Base-by-base conservation (phyloP, 2,329 filamentous ascomycete genomes). In the Phaeosphaeria sp. region DNA sequence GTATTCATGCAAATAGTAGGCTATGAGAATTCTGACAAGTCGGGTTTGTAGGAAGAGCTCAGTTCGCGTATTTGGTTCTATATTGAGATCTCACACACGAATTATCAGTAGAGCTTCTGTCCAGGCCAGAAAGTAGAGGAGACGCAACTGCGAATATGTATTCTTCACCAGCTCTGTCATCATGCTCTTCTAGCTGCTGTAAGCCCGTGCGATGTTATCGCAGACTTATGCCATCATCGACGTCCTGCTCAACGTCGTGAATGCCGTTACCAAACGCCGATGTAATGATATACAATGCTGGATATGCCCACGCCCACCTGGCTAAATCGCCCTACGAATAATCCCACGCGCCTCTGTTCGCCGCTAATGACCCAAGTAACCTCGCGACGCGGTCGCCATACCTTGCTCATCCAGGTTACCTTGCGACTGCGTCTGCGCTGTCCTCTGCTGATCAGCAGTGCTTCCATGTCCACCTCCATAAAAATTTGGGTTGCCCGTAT, bases 361-460 rank as follows among this genome's bases (percentile, higher is more conserved):
- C 13, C 15, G 18, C 50, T 27, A 54, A 27, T 54, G 49, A 11
- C 66, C 66, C 54, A 73, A 56, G 25, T 65, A 76, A 0, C 66
- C 71, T 25, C 58, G 57, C 53, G 75, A 33, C 1, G 71, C 73
- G 56, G 43, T 61, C 62, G 67, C 74, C 2, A 74, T 68, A 2
- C 65, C 60, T 11, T 61, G 49, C 49, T 75, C 73, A 13, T 73
- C 59, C 7, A 66, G 33, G n/a, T 54, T 60, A 1, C 55, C 59
- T 3, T 55, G 58, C 9, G 43, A 45, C 3, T 63, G 56, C 56
- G 58, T 53, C 53, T 65, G 55, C 36, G 54, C 42, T 24, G 44
- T 39, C 50, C 59, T 60, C 46, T 64, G 60, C 44, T 62, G 60
- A 13, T 36, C 30, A 13, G 30, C 30, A 36, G 30, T 7, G 6